Base-by-base conservation (phyloP, 768 basidiomycete genomes). In the Amanita brunnescens region DNA sequence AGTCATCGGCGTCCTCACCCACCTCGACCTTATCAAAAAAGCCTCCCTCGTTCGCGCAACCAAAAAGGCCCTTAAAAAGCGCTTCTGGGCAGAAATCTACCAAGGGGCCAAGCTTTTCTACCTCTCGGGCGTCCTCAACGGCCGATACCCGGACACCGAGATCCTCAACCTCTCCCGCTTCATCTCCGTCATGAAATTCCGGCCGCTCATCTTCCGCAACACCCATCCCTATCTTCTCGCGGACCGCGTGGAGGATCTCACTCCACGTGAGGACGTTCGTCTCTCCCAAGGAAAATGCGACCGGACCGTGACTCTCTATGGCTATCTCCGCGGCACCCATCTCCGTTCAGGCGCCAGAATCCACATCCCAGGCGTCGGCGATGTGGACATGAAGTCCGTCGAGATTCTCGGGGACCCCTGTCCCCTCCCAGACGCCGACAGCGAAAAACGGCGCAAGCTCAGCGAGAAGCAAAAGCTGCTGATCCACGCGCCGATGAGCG, bases 11-110 rank as follows among this genome's bases (percentile, higher is more conserved):
- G 69, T 99, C 52, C 86, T 99, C 42, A 87, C 92, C 42, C 96
- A 99, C 67, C 83, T 98, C 37, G 96, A 98, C 67, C 85, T 99
- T 57, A 88, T 99, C 58, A 96, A 96, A 75, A 94, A 92, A 63
- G 78, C 86, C 5, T 76, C 87, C 0, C 84, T 84, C 3, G 81
- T 98, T 35, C 87, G 85, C 52, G 80, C 81, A 45, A 92, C 91
- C 48, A 99, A 98, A 72, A 96, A 96, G 61, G 71, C 84, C 0
- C 79, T 99, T 34, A 99, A 99, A 69, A 96, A 91, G 63, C 89
- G 96, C 8, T 99, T 99, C 72, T 99, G 96, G 96, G 91, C 94
- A 0, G 96, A 99, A 67, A 98, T 99, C 10, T 98, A 98, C 66
- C 89, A 93, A 60, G 96, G 96, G 45, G 95, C 96, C 26, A 99